A percentile compares a stretch with the other conserved stretches of the same genome.
phyloP scores from a whole-genome alignment of 768 basidiomycete species.

The Suillus bovinus region DNA sequence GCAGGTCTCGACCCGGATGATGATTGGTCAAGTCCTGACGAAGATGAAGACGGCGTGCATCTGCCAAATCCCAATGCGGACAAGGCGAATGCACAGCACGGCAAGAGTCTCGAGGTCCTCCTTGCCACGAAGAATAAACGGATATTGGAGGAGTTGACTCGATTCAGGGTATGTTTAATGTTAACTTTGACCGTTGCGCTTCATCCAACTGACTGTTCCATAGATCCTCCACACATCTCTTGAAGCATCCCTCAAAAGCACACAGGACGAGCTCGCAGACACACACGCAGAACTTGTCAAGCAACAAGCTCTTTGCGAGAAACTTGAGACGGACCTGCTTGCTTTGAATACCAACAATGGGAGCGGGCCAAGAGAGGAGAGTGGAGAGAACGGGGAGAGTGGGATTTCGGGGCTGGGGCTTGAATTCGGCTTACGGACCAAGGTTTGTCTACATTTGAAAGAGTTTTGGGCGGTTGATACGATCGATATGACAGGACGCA shows the following conservation, averaged over 20 bases:
- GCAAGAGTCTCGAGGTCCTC: slow-evolving; percentile 85
- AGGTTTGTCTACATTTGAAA: not conserved
- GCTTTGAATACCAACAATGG: slow-evolving; percentile 58
- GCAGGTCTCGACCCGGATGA: slow-evolving; percentile 76
- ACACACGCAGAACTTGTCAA: slow-evolving; percentile 71
- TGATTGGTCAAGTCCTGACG: slow-evolving; percentile 40
- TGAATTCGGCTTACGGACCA: slow-evolving; percentile 34
- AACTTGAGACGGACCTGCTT: slow-evolving; percentile 88
- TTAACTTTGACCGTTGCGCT: not conserved
- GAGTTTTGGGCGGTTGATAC: no score
- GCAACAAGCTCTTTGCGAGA: slow-evolving; percentile 81
- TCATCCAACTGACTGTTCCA: not conserved
- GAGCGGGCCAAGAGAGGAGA: slow-evolving; percentile 29
- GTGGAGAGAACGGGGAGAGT: slow-evolving; percentile 35
- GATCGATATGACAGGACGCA: slow-evolving; percentile 16
- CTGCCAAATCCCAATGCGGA: slow-evolving; percentile 90
- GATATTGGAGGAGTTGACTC: slow-evolving; percentile 89
- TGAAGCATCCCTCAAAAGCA: slow-evolving; percentile 60
- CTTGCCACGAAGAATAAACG: slow-evolving; percentile 93
- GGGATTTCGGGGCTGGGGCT: slow-evolving; percentile 74
- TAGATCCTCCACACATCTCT: slow-evolving; percentile 86
- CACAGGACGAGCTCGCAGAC: slow-evolving; percentile 57
- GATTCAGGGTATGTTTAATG: slow-evolving; percentile 66
- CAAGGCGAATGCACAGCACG: slow-evolving; percentile 74
- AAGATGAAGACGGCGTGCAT: slow-evolving; percentile 52